Conservation (phyloP, 495 filamentous ascomycete genomes). For the Amniculicola lignicola region DNA sequence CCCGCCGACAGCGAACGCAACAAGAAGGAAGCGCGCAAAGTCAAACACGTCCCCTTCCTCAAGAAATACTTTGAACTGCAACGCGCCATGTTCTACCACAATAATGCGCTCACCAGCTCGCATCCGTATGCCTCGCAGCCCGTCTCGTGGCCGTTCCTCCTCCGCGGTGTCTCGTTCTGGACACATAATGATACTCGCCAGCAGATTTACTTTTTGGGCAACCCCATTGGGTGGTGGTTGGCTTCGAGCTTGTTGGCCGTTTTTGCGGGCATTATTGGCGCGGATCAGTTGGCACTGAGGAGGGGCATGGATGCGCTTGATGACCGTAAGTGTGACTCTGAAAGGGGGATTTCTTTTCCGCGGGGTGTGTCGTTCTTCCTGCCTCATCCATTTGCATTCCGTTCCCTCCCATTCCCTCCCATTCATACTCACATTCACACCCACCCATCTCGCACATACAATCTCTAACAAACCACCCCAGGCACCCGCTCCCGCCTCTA, state of each 20-base stretch:
- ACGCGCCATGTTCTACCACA: slow-evolving; percentile 98
- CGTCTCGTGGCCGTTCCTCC: slow-evolving; percentile 96
- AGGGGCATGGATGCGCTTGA: slow-evolving; percentile 92
- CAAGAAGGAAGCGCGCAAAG: slow-evolving; percentile 65
- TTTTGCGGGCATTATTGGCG: slow-evolving; percentile 85
- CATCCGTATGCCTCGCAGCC: slow-evolving; percentile 93
- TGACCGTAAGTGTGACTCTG: slow-evolving; percentile 89
- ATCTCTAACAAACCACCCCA: too few relatives aligned
- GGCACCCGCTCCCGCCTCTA: slow-evolving; percentile 91
- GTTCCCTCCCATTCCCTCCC: too few relatives aligned
- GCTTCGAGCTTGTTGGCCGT: slow-evolving; percentile 87
- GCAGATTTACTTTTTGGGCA: slow-evolving; percentile 98
- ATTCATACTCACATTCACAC: too few relatives aligned
- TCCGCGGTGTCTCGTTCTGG: slow-evolving; percentile 98
- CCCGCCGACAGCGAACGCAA: slow-evolving; percentile 65
- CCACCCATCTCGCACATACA: too few relatives aligned
- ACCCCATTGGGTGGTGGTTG: slow-evolving; percentile 97
- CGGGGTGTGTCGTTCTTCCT: too few relatives aligned
- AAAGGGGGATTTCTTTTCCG: too few relatives aligned
- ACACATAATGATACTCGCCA: slow-evolving; percentile 92
- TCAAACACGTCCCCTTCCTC: slow-evolving; percentile 82
- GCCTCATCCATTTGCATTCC: too few relatives aligned
- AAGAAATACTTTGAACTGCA: slow-evolving; percentile 96
- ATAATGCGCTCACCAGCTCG: slow-evolving; percentile 93
- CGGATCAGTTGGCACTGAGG: slow-evolving; percentile 87